Conservation (phyloP, 768 basidiomycete species). For the Lactarius sp. region DNA sequence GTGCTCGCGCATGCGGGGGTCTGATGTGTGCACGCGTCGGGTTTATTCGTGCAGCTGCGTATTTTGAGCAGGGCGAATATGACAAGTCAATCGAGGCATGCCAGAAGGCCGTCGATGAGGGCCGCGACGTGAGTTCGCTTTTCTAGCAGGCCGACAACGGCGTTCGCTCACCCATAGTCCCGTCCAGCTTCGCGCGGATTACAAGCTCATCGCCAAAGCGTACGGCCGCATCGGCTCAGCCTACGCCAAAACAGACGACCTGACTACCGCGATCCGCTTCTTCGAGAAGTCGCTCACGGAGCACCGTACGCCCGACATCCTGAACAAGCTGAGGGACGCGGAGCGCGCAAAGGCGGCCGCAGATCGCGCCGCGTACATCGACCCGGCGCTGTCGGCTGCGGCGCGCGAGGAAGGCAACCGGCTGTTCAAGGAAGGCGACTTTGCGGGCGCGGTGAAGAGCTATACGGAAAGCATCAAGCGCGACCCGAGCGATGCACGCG, state of each 20-base stretch:
- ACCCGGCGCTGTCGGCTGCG: slow-evolving; percentile 72
- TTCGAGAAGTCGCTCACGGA: slow-evolving; percentile 93
- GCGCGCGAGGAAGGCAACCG: slow-evolving; percentile 92
- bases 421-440: slow-evolving; percentile 89
- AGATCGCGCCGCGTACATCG: slow-evolving; percentile 79
- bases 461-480: slow-evolving; percentile 98
- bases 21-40: slow-evolving; percentile 3
- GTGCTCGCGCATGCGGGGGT: neutral
- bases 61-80: slow-evolving; percentile 91
- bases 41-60: slow-evolving; percentile 55
- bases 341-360: slow-evolving; percentile 76
- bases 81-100: slow-evolving; percentile 88
- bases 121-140: slow-evolving; percentile 56
- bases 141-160: neutral
- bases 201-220: slow-evolving; percentile 93
- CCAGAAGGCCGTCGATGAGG: slow-evolving; percentile 96
- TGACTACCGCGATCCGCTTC: slow-evolving; percentile 76
- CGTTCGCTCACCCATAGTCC: neutral
- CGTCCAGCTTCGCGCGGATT: slow-evolving; percentile 77
- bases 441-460: slow-evolving; percentile 83
- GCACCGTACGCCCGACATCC: slow-evolving; percentile 90
- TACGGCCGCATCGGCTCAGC: slow-evolving; percentile 85
- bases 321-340: slow-evolving; percentile 81
- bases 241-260: slow-evolving; percentile 76
- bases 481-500: slow-evolving; percentile 81